phyloP scores from a whole-genome alignment of 1,139 yeast species.

The Entelexis paramagnoliae region DNA sequence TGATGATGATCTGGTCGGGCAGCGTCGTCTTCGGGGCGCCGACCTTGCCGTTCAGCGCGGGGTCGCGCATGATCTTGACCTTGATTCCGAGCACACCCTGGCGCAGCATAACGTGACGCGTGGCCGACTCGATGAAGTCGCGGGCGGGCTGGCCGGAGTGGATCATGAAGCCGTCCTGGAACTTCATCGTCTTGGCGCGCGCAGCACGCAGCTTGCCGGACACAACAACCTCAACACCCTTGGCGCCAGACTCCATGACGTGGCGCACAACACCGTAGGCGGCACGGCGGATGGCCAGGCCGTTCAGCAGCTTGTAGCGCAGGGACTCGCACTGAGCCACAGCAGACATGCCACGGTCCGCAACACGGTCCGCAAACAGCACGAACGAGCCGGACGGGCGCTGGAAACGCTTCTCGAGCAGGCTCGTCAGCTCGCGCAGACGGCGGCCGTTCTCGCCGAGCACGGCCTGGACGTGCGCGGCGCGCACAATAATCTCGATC shows the following conservation, averaged over 20 bases:
- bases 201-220: conserved; percentile 99
- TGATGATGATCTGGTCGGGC: conserved; percentile 93
- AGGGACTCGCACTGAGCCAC: conserved; percentile 99
- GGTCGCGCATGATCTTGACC: conserved; percentile 99
- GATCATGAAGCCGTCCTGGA: conserved; percentile 99
- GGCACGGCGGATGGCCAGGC: conserved; percentile 99
- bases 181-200: conserved; percentile 99
- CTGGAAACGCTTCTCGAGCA: conserved; percentile 98
- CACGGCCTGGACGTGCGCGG: conserved; percentile 98
- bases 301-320: conserved; percentile 95
- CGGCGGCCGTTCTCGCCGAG: conserved; percentile 99
- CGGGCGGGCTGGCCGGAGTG: conserved; percentile 99
- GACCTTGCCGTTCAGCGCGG: conserved; percentile 67
- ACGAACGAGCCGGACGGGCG: conserved; percentile 89
- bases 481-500: conserved; percentile 97
- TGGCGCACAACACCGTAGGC: conserved; percentile 99
- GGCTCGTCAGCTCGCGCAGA: conserved; percentile 96
- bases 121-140: conserved; percentile 97
- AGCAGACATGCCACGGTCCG: conserved; percentile 99
- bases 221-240: conserved; percentile 99
- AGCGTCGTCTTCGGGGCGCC: conserved; percentile 78
- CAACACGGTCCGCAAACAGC: conserved; percentile 97
- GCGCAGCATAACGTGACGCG: conserved; percentile 99
- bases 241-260: conserved; percentile 99
- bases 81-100: conserved; percentile 99